Conservation (phyloP, 345 rosid species). For the Populus simonii region DNA sequence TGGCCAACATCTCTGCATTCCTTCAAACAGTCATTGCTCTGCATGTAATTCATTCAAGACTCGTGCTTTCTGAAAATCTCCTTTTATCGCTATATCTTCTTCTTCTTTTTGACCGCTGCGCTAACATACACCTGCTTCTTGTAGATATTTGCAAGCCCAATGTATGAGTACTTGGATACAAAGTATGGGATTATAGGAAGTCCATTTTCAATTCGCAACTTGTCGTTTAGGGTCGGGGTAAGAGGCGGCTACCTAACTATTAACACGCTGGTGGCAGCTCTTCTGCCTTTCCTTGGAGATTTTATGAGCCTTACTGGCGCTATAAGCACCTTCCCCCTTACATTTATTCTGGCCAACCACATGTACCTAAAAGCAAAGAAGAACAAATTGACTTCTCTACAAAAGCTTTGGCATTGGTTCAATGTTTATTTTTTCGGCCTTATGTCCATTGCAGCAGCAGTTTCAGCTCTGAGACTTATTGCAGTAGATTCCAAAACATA, state of each 20-base stretch:
- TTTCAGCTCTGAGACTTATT: conserved; percentile 75
- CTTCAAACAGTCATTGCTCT: conserved; percentile 83
- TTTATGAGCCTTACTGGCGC: conserved; percentile 92
- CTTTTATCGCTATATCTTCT: too few relatives aligned
- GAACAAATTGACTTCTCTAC: conserved; percentile 41
- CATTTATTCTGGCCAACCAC: conserved; percentile 91
- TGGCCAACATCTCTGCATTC: conserved; percentile 73
- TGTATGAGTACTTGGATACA: conserved; percentile 87
- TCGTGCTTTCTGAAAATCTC: background rate
- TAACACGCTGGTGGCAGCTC: conserved; percentile 72
- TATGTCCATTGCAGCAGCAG: conserved; percentile 66
- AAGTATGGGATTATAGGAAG: conserved; percentile 69
- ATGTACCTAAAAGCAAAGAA: conserved; percentile 69
- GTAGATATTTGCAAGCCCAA: conserved; percentile 92
- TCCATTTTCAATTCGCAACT: conserved; percentile 47
- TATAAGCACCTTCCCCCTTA: conserved; percentile 82
- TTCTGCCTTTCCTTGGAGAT: conserved; percentile 85
- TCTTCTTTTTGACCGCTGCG: background rate
- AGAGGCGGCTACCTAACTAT: conserved; percentile 73
- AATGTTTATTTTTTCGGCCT: conserved; percentile 57
- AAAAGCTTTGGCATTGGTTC: conserved; percentile 84
- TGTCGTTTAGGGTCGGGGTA: conserved; percentile 56
- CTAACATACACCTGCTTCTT: background rate
- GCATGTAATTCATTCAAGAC: conserved; percentile 45
- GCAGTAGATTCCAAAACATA: conserved; percentile 69